These are phyloP conservation scores for Parascedosporium putredinis DNA, from an alignment of 2,329 filamentous ascomycete genomes.

Conservation along the genomic window DNA sequence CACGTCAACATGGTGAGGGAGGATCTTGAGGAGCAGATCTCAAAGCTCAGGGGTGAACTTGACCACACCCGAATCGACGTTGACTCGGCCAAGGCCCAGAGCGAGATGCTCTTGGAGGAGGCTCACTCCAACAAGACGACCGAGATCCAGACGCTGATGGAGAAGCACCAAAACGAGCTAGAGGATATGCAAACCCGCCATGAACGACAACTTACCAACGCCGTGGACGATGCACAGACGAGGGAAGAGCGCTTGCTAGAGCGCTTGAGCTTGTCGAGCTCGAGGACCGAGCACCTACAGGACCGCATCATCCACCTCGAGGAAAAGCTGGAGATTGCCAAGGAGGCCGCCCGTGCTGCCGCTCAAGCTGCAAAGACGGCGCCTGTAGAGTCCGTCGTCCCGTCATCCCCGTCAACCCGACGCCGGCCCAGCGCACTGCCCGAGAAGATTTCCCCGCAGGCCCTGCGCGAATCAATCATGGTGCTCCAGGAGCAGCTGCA, in stretches of 20 bases:
- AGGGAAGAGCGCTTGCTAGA: slow-evolving; percentile 72
- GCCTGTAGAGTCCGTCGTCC: slow-evolving; percentile 19
- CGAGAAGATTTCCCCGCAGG: slow-evolving; percentile 88
- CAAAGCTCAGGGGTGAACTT: slow-evolving; percentile 61
- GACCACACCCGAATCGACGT: slow-evolving; percentile 70
- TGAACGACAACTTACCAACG: slow-evolving; percentile 61
- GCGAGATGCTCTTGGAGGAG: slow-evolving; percentile 78
- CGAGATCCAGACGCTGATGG: slow-evolving; percentile 36
- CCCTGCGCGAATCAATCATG: slow-evolving; percentile 88
- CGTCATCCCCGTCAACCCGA: slow-evolving; percentile 12
- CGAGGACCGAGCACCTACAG: slow-evolving; percentile 75
- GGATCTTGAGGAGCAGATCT: slow-evolving; percentile 71
- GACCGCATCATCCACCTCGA: slow-evolving; percentile 78
- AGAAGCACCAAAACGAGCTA: slow-evolving; percentile 56
- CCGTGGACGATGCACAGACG: slow-evolving; percentile 71
- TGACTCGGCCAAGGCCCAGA: slow-evolving; percentile 69
- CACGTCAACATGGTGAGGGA: slow-evolving; percentile 76
- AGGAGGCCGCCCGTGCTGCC: slow-evolving; percentile 75
- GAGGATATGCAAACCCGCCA: slow-evolving; percentile 70
- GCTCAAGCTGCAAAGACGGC: slow-evolving; percentile 60
- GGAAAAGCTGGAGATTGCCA: slow-evolving; percentile 83
- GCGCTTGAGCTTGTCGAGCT: slow-evolving; percentile 68
- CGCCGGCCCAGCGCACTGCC: slow-evolving; percentile 39
- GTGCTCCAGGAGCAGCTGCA: slow-evolving; percentile 95
- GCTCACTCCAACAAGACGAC: slow-evolving; percentile 58